Percentiles rank a stretch among this genome's conserved stretches.
Conservation (phyloP, 176 grass and related monocot genomes). For the Oryza longistaminata region DNA sequence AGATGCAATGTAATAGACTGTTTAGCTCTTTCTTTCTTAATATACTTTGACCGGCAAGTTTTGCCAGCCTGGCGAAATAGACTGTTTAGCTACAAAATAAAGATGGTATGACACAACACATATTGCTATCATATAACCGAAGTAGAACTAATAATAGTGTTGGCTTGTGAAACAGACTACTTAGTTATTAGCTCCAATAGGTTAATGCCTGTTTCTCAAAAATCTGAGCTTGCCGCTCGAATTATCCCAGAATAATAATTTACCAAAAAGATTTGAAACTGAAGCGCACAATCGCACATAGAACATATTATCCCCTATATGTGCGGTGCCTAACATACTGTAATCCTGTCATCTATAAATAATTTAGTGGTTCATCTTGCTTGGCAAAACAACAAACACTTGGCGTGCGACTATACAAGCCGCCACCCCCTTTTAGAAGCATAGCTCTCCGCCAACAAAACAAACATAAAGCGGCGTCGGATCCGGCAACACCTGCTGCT, state of each 20-base stretch:
- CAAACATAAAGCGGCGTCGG: neutral
- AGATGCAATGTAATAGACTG: neutral
- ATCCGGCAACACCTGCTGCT: no score
- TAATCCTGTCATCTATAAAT: no score
- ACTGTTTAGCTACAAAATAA: neutral
- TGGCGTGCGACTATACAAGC: neutral
- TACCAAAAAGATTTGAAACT: no score
- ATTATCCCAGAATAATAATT: no score
- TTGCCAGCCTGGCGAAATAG: neutral
- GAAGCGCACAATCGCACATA: neutral
- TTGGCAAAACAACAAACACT: slow-evolving; percentile 16
- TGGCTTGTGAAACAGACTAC: no score
- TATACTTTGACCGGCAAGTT: no score
- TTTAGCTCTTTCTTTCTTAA: neutral
- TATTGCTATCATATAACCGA: no score
- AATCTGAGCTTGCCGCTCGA: no score
- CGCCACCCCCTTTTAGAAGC: neutral
- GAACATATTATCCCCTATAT: neutral
- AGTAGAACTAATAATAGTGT: no score
- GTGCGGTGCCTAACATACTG: no score
- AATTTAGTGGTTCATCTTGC: neutral
- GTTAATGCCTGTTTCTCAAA: no score
- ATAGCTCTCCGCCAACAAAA: neutral
- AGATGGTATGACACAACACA: neutral
- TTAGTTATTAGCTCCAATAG: no score